Conservation (phyloP, 192 early-diverging fungal genomes). For the Coemansia sp. region DNA sequence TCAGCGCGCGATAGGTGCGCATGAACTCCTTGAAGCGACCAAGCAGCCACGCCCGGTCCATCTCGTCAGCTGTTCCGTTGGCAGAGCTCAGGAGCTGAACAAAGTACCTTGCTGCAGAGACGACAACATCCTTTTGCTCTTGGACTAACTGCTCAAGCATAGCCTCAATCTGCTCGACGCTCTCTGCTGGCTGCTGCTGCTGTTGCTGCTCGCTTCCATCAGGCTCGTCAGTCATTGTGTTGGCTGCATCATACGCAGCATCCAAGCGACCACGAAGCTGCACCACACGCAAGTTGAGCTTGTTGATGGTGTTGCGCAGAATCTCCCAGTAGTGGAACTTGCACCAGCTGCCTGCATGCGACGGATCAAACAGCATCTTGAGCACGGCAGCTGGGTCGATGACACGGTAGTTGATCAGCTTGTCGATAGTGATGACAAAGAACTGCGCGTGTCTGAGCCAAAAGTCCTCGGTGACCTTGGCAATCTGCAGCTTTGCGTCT, state of each 20-base stretch:
- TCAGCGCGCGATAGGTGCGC: no score
- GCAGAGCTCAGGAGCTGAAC: conserved; percentile 53
- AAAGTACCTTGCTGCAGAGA: conserved; percentile 72
- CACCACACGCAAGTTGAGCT: conserved; percentile 80
- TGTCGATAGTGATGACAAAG: conserved; percentile 90
- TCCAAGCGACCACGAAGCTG: conserved; percentile 42
- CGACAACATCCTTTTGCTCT: conserved; percentile 84
- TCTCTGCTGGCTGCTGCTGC: conserved; percentile 53
- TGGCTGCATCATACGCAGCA: conserved; percentile 31
- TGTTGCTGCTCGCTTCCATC: conserved; percentile 25
- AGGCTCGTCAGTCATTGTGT: conserved; percentile 28
- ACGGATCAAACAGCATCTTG: conserved; percentile 70
- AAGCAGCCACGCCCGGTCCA: conserved; percentile 66
- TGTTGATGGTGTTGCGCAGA: conserved; percentile 79
- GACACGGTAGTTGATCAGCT: conserved; percentile 94
- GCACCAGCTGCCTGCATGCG: conserved; percentile 42
- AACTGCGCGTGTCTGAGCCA: conserved; percentile 91
- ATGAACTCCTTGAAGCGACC: conserved; percentile 65
- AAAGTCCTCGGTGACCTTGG: conserved; percentile 69
- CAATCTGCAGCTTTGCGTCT: conserved; percentile 75
- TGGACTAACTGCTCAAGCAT: conserved; percentile 67
- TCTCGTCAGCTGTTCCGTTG: conserved; percentile 61
- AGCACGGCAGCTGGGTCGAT: conserved; percentile 83
- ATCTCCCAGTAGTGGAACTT: conserved; percentile 84
- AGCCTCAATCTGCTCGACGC: conserved; percentile 61